phyloP scores from a whole-genome alignment of 305 asterid genomes.

The Ruellia speciosa region DNA sequence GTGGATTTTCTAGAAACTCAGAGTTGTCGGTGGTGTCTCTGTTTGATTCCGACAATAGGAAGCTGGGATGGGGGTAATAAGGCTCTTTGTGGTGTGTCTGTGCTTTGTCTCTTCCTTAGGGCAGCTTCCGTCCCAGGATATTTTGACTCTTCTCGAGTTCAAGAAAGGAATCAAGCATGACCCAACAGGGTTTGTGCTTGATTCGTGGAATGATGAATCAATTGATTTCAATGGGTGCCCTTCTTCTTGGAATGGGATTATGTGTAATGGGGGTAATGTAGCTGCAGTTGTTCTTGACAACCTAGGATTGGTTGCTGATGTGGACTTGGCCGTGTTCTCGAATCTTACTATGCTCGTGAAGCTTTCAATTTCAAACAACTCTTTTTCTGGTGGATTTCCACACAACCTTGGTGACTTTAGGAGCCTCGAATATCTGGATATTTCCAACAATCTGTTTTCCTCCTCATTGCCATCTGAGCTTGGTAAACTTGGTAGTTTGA shows the following conservation, averaged over 20 bases:
- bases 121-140: conserved; percentile 91
- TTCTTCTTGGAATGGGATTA: conserved; percentile 91
- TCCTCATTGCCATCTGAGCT: conserved; percentile 67
- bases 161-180: conserved; percentile 87
- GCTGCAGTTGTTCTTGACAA: conserved; percentile 85
- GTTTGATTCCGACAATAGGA: background rate
- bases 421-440: conserved; percentile 65
- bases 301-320: conserved; percentile 56
- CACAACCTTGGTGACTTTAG: conserved; percentile 49
- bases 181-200: conserved; percentile 75
- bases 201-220: conserved; percentile 93
- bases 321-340: conserved; percentile 62
- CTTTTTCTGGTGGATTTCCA: conserved; percentile 58
- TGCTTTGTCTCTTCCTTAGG: conserved; percentile 47
- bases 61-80: conserved; percentile 47
- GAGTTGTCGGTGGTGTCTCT: background rate
- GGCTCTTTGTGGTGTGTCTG: conserved; percentile 23
- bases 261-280: conserved; percentile 82
- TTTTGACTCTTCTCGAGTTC: conserved; percentile 67
- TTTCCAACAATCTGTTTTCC: conserved; percentile 61
- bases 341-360: conserved; percentile 79
- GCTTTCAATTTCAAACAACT: conserved; percentile 76
- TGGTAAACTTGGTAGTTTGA: conserved; percentile 47
- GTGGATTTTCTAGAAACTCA: background rate
- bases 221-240: conserved; percentile 95